phyloP scores from a whole-genome alignment of 2,329 filamentous ascomycete species.

The Sporothrix euskadiensis region DNA sequence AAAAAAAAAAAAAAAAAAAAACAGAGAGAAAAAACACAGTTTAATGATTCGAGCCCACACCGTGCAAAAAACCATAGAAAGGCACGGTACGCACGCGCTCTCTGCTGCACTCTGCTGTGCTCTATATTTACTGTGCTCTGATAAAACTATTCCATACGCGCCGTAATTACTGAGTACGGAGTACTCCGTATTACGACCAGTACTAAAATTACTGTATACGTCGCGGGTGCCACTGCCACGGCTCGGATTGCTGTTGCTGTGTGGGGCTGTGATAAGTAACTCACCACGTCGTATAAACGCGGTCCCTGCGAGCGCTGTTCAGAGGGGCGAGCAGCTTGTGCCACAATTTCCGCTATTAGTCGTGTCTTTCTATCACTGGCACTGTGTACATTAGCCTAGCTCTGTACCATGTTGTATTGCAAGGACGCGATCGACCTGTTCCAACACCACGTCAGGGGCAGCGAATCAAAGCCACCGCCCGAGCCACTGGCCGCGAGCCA shows the following conservation, averaged over 20 bases:
- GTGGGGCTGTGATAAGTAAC: too few relatives aligned
- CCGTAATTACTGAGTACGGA: too few relatives aligned
- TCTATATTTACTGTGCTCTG: background rate
- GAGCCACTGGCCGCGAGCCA: conserved; percentile 21
- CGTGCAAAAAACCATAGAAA: background rate
- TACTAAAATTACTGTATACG: too few relatives aligned
- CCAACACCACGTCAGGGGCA: conserved; percentile 26
- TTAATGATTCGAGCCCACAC: background rate
- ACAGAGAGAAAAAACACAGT: background rate
- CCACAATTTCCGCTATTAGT: background rate
- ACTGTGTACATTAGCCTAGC: background rate
- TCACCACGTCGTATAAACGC: too few relatives aligned
- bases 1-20: too few relatives aligned
- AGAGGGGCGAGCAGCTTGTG: too few relatives aligned
- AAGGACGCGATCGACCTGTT: background rate
- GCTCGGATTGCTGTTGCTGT: too few relatives aligned
- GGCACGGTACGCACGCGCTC: background rate
- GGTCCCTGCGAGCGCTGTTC: too few relatives aligned
- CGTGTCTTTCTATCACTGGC: background rate
- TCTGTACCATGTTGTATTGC: background rate
- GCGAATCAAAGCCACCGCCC: conserved; percentile 28
- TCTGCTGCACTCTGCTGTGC: too few relatives aligned
- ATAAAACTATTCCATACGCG: background rate
- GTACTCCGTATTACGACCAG: too few relatives aligned
- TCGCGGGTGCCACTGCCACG: too few relatives aligned